phyloP scores from a whole-genome alignment of 345 rosid species.

The Citrus trifoliata region DNA sequence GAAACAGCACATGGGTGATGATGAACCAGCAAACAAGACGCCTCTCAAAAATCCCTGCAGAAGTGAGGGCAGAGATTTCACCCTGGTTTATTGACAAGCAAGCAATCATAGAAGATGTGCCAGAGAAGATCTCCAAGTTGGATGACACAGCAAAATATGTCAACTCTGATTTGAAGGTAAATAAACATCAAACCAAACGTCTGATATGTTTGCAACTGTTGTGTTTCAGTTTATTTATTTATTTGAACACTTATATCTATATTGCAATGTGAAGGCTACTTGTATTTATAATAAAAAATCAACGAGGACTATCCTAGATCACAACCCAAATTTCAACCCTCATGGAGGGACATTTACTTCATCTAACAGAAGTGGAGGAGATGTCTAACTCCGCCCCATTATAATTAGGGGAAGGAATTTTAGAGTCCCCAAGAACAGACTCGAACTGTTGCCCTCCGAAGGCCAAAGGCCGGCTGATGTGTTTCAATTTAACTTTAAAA shows the following conservation, averaged over 20 bases:
- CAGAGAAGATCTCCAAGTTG: slow-evolving; percentile 53
- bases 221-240: not conserved
- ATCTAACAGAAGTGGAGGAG: too few relatives aligned
- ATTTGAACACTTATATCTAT: too few relatives aligned
- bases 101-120: slow-evolving; percentile 54
- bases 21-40: slow-evolving; percentile 68
- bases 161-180: slow-evolving; percentile 52
- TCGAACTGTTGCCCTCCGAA: too few relatives aligned
- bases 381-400: too few relatives aligned
- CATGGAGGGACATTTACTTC: too few relatives aligned
- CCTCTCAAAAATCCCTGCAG: slow-evolving; percentile 65
- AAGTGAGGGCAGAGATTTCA: slow-evolving; percentile 55
- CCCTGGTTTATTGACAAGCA: slow-evolving; percentile 65
- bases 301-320: too few relatives aligned
- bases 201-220: not conserved
- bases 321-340: too few relatives aligned
- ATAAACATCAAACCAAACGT: not conserved
- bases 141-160: slow-evolving; percentile 47
- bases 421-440: too few relatives aligned
- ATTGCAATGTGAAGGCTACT: too few relatives aligned
- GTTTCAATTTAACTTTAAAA: not conserved
- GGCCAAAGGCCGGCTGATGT: not conserved
- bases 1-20: slow-evolving; percentile 69
- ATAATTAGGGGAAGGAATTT: too few relatives aligned
- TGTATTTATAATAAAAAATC: too few relatives aligned